Base-by-base conservation (phyloP, 2,329 filamentous ascomycete genomes). In the Aspergillus pseudoterreus region DNA sequence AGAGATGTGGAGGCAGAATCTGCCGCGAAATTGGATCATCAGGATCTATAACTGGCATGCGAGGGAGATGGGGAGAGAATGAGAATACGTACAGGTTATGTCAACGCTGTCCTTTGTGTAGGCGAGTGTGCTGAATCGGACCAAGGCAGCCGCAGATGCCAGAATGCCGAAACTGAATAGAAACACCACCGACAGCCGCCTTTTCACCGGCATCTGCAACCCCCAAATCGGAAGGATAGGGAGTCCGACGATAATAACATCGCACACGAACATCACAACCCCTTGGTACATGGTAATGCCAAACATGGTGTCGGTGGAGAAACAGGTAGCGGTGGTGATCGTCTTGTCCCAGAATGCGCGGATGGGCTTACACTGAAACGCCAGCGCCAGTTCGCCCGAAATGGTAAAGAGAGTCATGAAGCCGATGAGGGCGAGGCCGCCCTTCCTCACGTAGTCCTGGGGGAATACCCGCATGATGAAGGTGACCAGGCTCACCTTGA, bases 391-490 rank as follows among this genome's bases (percentile, higher is more conserved):
- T 5, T 53, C 44, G 4, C 56, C 56, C 12, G 57, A 55, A 24
- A 57, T 49, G 4, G 57, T 58, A 9, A 58, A 47, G 6, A 39
- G 11, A 6, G 41, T 44, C 14, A 60, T 30, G 10, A 60, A 57
- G n/a, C 22, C 45, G n/a, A 58, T 44, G 4, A 57, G 51, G 11
- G 35, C 43, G 12, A 21, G 24, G 8, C 57, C 56, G 8, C 38
- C 30, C 8, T n/a, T 32, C 6, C 17, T 48, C 35, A 58, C 48
- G 32, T 33, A 46, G 24, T 38, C 45, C 6, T 48, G 53, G 6
- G 57, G 56, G 19, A 60, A 60, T 10, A 57, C 24, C 6, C 57
- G 53, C 54, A 58, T 52, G 45, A 60, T 58, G 41, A 60, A 58
- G 4, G 54, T 24, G 4, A 42, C 35, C 6, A 60, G 39, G 36